Evolutionary conservation across 768 basidiomycete genomes (phyloP), one percentile per base, ranked within the genome.

Genomic region (Panaeolus papilionaceus): DNA sequence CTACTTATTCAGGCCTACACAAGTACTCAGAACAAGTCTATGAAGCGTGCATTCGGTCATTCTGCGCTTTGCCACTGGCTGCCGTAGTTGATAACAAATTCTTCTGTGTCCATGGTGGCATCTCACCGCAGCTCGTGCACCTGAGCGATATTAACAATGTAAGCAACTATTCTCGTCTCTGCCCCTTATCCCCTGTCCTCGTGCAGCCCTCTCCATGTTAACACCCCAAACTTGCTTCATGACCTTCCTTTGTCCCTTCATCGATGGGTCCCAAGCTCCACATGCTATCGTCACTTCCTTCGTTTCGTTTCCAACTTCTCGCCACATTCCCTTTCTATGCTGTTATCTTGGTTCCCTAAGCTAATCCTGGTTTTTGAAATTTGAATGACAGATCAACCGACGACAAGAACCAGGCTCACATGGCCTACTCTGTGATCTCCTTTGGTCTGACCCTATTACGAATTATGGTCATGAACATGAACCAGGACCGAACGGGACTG

Each of bases 91-190:
- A 99, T 77, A 86, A 89, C 69, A 93, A 95, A 73, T 99, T 99
- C 83, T 92, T 99, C 78, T 99, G 97, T 74, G 95, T 99, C 2
- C 98, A 99, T 71, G 98, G 98, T 2, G 98, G 98, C 3, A 85
- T 99, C 42, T 95, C 94, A 0, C 98, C 98, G 0, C 90, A 93
- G 70, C 84, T 99, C 0, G 80, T 90, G 51, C 89, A 88, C 6
- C 82, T 99, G 3, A 88, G 89, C 39, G 97, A 99, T 66, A 67
- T 79, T 10, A 70, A 74, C 20, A 67, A 69, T n/a, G 69, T 74
- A 49, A 67, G 72, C 45, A 26, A 10, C 20, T 33, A n/a, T 47
- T 47, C n/a, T 62, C 42, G 47, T 61, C 20, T 61, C 54, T 18
- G 10, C 9, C 40, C 18, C 61, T 65, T 33, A 38, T n/a, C 8